Conservation (phyloP, 2,329 filamentous ascomycete genomes). For the Paracamarosporium sp. region DNA sequence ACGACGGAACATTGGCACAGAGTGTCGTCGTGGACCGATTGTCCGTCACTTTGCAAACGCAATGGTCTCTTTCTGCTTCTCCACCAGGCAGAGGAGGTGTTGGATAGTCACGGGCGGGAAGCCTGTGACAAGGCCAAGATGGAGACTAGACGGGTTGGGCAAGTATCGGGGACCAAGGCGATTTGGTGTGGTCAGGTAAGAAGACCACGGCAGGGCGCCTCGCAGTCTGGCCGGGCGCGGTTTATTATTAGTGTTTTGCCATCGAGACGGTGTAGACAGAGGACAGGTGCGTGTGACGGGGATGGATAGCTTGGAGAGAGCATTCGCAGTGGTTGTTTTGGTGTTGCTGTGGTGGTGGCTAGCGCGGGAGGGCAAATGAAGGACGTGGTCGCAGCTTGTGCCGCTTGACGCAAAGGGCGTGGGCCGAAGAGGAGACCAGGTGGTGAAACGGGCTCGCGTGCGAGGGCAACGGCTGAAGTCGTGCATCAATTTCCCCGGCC, state of each 20-base stretch:
- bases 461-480: not conserved
- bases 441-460: constrained; percentile 11
- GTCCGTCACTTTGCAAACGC: too few relatives aligned
- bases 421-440: not conserved
- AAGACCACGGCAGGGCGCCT: constrained; percentile 18
- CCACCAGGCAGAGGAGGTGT: not conserved
- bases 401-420: constrained; percentile 2
- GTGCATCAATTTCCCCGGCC: not conserved
- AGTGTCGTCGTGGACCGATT: not conserved
- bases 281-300: not conserved
- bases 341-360: not conserved
- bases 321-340: too few relatives aligned
- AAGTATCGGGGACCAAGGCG: constrained; percentile 4
- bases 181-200: constrained; percentile 21
- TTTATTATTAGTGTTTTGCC: constrained; percentile 8
- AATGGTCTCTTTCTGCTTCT: not conserved
- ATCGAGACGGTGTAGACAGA: not conserved
- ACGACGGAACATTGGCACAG: not conserved
- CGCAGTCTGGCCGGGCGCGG: constrained; percentile 10
- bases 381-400: constrained; percentile 7
- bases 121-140: constrained; percentile 3
- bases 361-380: not conserved
- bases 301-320: not conserved
- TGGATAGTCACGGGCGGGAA: not conserved
- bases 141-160: not conserved